Conservation (phyloP, 495 filamentous ascomycete genomes). For the Penicillium ucsense region DNA sequence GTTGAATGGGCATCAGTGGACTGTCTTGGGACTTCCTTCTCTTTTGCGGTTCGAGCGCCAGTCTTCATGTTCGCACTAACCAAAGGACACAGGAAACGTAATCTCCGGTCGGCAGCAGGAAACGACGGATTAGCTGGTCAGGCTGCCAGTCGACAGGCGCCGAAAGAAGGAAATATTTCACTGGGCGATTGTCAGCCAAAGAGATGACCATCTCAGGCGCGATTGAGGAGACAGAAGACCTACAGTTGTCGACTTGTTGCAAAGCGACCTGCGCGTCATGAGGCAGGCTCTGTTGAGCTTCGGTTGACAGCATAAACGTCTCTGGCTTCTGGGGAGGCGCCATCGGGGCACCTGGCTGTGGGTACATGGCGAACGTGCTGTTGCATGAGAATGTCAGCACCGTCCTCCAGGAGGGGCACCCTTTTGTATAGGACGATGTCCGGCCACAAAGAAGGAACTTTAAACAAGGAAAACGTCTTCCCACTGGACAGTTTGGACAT, state of each 20-base stretch:
- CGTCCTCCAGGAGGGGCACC: constrained; percentile 4
- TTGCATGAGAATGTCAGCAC: constrained; percentile 8
- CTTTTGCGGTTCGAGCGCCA: no score
- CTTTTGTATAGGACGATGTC: no score
- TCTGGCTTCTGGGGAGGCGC: constrained; percentile 82
- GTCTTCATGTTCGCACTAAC: constrained; percentile 35
- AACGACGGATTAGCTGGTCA: constrained; percentile 93
- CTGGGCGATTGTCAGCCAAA: constrained; percentile 36
- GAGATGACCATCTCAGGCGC: not conserved
- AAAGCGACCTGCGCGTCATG: constrained; percentile 95
- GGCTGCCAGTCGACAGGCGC: constrained; percentile 96
- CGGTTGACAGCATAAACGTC: constrained; percentile 94
- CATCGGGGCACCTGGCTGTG: constrained; percentile 46
- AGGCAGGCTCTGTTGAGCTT: constrained; percentile 90
- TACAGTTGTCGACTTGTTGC: constrained; percentile 97
- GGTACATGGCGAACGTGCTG: constrained; percentile 33
- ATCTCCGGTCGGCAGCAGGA: constrained; percentile 92
- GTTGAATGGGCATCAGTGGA: not conserved
- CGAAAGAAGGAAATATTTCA: constrained; percentile 99
- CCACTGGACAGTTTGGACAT: no score
- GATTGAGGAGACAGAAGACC: constrained; percentile 28
- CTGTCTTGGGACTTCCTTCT: no score
- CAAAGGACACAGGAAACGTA: constrained; percentile 98
- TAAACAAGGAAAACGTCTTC: no score
- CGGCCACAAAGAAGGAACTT: no score